A percentile compares a stretch with the other conserved stretches of the same genome.
These are phyloP conservation scores for Geoglossum glabrum DNA, from an alignment of 495 filamentous ascomycete genomes.

Conservation along the genomic window DNA sequence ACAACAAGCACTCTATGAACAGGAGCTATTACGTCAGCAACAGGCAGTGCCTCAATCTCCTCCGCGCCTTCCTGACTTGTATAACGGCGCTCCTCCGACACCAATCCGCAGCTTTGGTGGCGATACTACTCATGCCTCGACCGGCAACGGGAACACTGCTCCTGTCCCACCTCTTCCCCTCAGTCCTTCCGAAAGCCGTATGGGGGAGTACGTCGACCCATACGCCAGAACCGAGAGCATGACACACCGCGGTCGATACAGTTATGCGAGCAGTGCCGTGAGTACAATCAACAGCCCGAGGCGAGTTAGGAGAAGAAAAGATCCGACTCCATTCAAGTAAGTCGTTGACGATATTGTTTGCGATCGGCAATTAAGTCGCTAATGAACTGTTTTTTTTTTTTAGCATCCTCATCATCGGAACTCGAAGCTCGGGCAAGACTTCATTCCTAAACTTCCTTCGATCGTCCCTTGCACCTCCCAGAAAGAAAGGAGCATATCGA, in stretches of 20 bases:
- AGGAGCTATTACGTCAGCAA: constrained; percentile 46
- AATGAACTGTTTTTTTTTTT: constrained; percentile 4
- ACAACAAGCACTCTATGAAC: constrained; percentile 38
- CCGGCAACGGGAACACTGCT: background rate
- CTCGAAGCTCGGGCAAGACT: constrained; percentile 79
- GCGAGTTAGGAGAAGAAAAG: constrained; percentile 80
- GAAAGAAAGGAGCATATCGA: constrained; percentile 39
- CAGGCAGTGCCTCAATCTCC: constrained; percentile 45
- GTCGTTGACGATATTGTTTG: constrained; percentile 17
- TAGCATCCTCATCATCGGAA: constrained; percentile 80
- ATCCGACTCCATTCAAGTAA: constrained; percentile 97
- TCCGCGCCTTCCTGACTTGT: constrained; percentile 64
- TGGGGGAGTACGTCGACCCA: constrained; percentile 37
- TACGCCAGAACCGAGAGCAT: constrained; percentile 81
- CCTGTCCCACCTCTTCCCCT: constrained; percentile 11
- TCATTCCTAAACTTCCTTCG: constrained; percentile 93
- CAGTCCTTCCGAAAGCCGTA: constrained; percentile 9
- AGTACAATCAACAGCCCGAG: constrained; percentile 90
- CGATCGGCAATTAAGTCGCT: background rate
- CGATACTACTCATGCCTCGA: constrained; percentile 32
- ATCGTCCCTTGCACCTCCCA: constrained; percentile 59
- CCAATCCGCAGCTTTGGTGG: constrained; percentile 55
- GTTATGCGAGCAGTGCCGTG: constrained; percentile 80
- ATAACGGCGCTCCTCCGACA: constrained; percentile 37
- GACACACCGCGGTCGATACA: constrained; percentile 91